phyloP scores from a whole-genome alignment of 2,329 filamentous ascomycete genomes.

The Pseudodiploospora longispora region DNA sequence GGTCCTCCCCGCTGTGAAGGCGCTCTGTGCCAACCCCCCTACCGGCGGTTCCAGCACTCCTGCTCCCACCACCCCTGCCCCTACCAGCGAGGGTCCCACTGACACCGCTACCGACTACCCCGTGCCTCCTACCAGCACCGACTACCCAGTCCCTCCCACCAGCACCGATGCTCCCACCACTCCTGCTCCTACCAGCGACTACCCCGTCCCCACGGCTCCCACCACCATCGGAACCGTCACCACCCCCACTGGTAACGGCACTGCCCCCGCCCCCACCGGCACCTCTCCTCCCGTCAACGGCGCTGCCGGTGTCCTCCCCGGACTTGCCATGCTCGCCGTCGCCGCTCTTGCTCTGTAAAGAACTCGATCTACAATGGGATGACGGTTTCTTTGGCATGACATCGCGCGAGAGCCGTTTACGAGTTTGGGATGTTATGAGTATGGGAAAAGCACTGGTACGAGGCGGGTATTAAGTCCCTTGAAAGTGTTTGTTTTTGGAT shows the following conservation, averaged over 20 bases:
- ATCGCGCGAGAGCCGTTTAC: not conserved
- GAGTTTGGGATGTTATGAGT: not conserved
- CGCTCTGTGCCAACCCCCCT: slow-evolving; percentile 22
- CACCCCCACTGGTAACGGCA: slow-evolving; percentile 8
- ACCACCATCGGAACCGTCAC: slow-evolving; percentile 10
- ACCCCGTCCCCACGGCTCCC: slow-evolving; percentile 1
- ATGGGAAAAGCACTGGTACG: not conserved
- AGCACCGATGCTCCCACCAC: slow-evolving; percentile 2
- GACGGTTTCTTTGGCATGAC: not conserved
- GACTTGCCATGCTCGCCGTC: slow-evolving; percentile 23
- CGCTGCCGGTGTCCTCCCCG: slow-evolving; percentile 23
- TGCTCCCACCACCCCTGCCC: slow-evolving; percentile 2
- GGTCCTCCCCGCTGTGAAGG: slow-evolving; percentile 29
- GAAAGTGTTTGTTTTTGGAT: slow-evolving; percentile 9
- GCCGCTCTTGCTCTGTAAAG: slow-evolving; percentile 30
- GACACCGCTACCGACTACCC: slow-evolving; percentile 8
- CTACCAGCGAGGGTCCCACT: slow-evolving; percentile 6
- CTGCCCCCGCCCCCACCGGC: slow-evolving; percentile 5
- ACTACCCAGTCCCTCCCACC: not conserved
- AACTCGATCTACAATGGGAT: not conserved
- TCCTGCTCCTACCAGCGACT: slow-evolving; percentile 7
- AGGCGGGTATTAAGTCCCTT: slow-evolving; percentile 1
- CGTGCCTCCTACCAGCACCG: slow-evolving; percentile 4
- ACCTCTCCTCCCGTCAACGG: slow-evolving; percentile 16
- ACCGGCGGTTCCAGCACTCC: slow-evolving; percentile 1